Conservation (phyloP, 83 land plant species). For the Thuja plicata region DNA sequence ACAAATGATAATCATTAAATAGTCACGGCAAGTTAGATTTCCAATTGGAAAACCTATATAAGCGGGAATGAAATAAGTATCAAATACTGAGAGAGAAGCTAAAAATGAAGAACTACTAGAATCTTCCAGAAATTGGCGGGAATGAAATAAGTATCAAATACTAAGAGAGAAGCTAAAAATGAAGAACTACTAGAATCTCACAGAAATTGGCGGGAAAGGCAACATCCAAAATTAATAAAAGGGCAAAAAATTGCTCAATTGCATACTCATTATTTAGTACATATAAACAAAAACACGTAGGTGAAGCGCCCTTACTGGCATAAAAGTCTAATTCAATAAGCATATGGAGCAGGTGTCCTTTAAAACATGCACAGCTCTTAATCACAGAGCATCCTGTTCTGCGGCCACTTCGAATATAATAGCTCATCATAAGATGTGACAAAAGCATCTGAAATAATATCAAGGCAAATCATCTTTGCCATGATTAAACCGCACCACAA, state of each 20-base stretch:
- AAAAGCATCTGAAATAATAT: constrained; percentile 5
- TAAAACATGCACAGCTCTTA: constrained; percentile 2
- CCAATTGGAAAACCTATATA: neutral
- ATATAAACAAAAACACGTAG: neutral
- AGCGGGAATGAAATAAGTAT: neutral
- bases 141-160: neutral
- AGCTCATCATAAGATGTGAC: neutral
- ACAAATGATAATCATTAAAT: neutral
- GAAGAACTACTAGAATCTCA: neutral
- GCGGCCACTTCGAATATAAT: neutral
- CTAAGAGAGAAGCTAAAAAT: neutral
- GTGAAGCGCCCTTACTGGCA: neutral
- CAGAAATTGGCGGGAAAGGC: neutral
- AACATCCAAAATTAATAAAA: neutral
- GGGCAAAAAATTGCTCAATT: neutral
- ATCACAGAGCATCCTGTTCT: neutral
- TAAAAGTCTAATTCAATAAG: constrained; percentile 6
- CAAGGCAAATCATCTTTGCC: neutral
- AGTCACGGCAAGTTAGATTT: neutral
- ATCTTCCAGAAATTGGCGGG: neutral
- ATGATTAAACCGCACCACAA: constrained; percentile 52
- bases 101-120: neutral
- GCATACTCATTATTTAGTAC: constrained; percentile 3
- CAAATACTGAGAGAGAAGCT: neutral
- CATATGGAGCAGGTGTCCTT: neutral